These are phyloP conservation scores for Sphagnum fallax DNA, from an alignment of 228 moss, liverwort and hornwort genomes.

Conservation along the genomic window DNA sequence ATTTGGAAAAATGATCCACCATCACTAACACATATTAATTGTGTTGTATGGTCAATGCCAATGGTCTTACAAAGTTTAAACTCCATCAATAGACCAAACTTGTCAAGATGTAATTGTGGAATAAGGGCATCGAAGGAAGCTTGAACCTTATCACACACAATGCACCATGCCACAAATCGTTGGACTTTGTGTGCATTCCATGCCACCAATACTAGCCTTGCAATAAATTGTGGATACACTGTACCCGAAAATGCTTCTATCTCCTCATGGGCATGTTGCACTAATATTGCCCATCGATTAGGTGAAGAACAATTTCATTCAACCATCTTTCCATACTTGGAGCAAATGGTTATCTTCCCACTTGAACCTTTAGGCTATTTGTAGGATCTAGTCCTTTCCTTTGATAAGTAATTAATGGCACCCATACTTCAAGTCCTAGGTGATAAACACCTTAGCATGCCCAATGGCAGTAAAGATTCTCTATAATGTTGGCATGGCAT, in stretches of 20 bases:
- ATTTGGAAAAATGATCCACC: constrained; percentile 5
- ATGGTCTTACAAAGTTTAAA: neutral
- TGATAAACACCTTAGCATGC: too few relatives aligned
- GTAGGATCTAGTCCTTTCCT: too few relatives aligned
- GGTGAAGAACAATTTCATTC: constrained; percentile 1
- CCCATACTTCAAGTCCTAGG: too few relatives aligned
- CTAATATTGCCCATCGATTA: neutral
- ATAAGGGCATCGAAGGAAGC: neutral
- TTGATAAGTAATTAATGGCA: too few relatives aligned
- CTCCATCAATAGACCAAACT: constrained; percentile 3
- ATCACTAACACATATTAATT: too few relatives aligned
- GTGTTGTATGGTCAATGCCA: neutral
- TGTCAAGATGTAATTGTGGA: neutral
- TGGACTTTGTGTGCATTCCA: constrained; percentile 3
- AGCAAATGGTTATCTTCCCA: neutral
- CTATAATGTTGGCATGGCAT: too few relatives aligned
- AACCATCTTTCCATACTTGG: neutral
- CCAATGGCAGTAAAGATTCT: too few relatives aligned
- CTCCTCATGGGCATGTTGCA: neutral
- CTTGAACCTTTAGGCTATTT: neutral
- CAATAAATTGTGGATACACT: neutral
- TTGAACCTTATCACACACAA: neutral
- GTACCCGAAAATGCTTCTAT: neutral
- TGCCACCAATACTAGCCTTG: neutral
- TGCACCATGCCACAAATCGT: neutral